phyloP scores from a whole-genome alignment of 352 stramenopile species.

The Globisporangium yorkense region DNA sequence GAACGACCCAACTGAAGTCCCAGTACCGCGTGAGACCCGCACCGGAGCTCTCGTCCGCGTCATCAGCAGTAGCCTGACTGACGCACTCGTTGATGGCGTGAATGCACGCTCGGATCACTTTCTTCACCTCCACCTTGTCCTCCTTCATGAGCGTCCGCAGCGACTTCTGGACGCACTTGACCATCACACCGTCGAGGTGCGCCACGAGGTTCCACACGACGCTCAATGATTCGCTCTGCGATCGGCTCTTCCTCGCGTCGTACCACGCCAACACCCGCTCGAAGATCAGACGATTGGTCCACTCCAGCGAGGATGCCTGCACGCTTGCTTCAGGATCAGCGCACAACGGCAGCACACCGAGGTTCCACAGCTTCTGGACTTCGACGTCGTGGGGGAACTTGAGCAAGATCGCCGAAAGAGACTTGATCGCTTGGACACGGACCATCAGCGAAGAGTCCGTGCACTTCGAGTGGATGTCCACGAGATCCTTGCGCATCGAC shows the following conservation, averaged over 20 bases:
- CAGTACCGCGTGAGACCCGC: slow-evolving; percentile 46
- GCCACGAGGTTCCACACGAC: slow-evolving; percentile 59
- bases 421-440: slow-evolving; percentile 78
- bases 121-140: slow-evolving; percentile 45
- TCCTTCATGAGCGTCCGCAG: slow-evolving; percentile 65
- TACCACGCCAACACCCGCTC: slow-evolving; percentile 62
- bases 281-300: slow-evolving; percentile 55
- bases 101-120: slow-evolving; percentile 53
- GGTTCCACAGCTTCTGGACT: slow-evolving; percentile 77
- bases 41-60: slow-evolving; percentile 32
- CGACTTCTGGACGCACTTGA: slow-evolving; percentile 67
- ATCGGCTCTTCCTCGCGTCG: slow-evolving; percentile 25
- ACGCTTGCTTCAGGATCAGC: slow-evolving; percentile 74
- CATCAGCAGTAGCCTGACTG: slow-evolving; percentile 19
- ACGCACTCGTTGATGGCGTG: slow-evolving; percentile 62
- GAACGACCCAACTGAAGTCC: slow-evolving; percentile 78
- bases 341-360: slow-evolving; percentile 78
- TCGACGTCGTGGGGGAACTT: slow-evolving; percentile 64
- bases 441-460: slow-evolving; percentile 73
- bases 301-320: slow-evolving; percentile 55
- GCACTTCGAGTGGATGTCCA: slow-evolving; percentile 74
- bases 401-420: slow-evolving; percentile 67
- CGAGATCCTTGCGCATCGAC: slow-evolving; percentile 56
- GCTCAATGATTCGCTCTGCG: slow-evolving; percentile 19
- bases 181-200: slow-evolving; percentile 74